A percentile compares a stretch with the other conserved stretches of the same genome.
These are phyloP conservation scores for Boletus barrowsii DNA, from an alignment of 768 basidiomycete species.

Conservation along the genomic window DNA sequence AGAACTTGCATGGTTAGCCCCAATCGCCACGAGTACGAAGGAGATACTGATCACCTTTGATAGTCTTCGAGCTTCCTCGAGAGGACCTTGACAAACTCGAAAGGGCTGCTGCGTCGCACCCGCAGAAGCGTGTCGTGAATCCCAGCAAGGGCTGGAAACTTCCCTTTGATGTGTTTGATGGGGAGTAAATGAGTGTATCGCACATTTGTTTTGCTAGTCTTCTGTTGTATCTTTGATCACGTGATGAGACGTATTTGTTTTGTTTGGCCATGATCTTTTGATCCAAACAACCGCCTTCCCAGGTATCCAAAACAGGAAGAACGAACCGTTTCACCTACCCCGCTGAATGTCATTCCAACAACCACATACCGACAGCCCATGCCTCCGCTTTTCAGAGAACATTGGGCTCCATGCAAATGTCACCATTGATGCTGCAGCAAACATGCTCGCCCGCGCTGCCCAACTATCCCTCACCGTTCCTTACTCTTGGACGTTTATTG, in stretches of 20 bases:
- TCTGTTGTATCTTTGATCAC: neutral
- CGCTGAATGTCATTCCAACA: constrained; percentile 37
- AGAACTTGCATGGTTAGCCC: constrained; percentile 62
- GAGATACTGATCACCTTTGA: neutral
- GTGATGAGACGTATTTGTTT: constrained; percentile 21
- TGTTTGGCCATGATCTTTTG: constrained; percentile 18
- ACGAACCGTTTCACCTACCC: neutral
- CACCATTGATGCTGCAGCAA: constrained; percentile 53
- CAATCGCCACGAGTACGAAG: neutral
- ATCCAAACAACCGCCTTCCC: constrained; percentile 29
- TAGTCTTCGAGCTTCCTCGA: constrained; percentile 35
- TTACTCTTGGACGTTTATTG: constrained; percentile 72
- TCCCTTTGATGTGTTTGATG: constrained; percentile 61
- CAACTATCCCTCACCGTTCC: constrained; percentile 55
- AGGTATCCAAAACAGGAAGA: constrained; percentile 13
- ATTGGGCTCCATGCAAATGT: constrained; percentile 56
- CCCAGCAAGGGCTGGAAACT: constrained; percentile 62
- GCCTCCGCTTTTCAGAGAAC: constrained; percentile 68
- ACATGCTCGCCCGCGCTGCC: constrained; percentile 60
- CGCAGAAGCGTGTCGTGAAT: constrained; percentile 53
- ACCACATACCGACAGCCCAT: constrained; percentile 57
- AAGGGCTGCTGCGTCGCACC: constrained; percentile 42
- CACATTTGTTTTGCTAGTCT: too few relatives aligned
- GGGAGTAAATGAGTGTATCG: constrained; percentile 19
- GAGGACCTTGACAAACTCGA: constrained; percentile 43